Percentiles rank a stretch among this genome's conserved stretches.
Conservation (phyloP, 179 eudicot genomes). For the Amaranthus tricolor region DNA sequence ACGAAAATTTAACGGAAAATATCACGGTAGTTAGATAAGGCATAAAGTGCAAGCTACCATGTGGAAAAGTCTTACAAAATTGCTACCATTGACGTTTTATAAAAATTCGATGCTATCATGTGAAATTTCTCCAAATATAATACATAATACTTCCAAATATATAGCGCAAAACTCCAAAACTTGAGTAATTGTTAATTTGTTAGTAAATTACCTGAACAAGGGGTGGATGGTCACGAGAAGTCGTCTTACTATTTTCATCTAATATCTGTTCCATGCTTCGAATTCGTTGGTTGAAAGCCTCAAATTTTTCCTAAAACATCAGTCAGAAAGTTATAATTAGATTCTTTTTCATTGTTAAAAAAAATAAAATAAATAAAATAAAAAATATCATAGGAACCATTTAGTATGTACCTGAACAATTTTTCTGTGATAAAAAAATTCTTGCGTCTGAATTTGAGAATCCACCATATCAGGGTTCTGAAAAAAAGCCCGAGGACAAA, state of each 20-base stretch:
- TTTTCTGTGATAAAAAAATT: conserved; percentile 19
- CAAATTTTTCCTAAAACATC: conserved; percentile 30
- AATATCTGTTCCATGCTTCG: conserved; percentile 4
- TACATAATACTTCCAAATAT: neutral
- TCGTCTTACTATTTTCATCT: neutral
- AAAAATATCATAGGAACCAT: neutral
- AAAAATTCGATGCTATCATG: too few species aligned
- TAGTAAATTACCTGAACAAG: conserved; percentile 25
- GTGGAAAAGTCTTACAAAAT: too few species aligned
- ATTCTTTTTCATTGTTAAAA: neutral
- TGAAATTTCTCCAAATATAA: neutral
- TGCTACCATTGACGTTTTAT: too few species aligned
- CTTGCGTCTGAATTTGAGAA: conserved; percentile 6
- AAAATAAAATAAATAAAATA: neutral
- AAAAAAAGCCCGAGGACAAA: conserved; percentile 47
- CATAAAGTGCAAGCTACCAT: too few species aligned
- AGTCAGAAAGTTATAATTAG: neutral
- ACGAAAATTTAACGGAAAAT: too few species aligned
- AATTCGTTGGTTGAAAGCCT: conserved; percentile 28
- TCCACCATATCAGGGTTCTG: neutral
- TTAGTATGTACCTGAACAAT: conserved; percentile 27
- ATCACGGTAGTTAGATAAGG: too few species aligned
- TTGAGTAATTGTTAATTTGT: neutral
- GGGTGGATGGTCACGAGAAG: conserved; percentile 27
- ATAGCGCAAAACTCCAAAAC: neutral